Base-by-base conservation (phyloP, 148 eudicot genomes). In the Mesembryanthemum crystallinum region DNA sequence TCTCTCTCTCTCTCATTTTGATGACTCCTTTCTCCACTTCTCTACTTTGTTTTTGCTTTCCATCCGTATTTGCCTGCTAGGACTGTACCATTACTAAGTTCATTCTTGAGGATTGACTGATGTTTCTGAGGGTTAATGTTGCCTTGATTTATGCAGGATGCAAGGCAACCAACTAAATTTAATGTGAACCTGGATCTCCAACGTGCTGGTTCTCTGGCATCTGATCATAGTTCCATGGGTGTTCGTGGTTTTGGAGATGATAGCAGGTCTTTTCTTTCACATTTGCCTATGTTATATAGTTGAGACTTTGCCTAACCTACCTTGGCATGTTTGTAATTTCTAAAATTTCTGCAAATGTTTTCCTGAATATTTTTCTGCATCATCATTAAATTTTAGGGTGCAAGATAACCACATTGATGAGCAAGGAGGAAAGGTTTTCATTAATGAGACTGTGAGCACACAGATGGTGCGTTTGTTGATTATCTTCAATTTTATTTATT, bases 61-160 rank as follows among this genome's bases (percentile, higher is more conserved):
- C 30, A 3, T 39, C 35, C 52, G 37, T 73, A 55, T 21, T 42
- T 58, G 65, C 42, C 52, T 62, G 28, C 21, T 39, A 20, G 9
- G 33, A 28, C 9, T 58, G 20, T 7, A 52, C 20, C 28, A 18
- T 57, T 65, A 21, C 14, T 37, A 37, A 42, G 20, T 72, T 65
- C 51, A 47, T 28, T 23, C 13, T 54, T 65, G 76, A 49, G 6
- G 12, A 35, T 67, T 67, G 24, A 45, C 49, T 74, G 61, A 59
- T 67, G 55, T 59, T 63, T 60, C 21, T 14, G 58, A 30, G 52
- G 60, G 66, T 57, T 33, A 28, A 63, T 80, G 28, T 55, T 70
- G 25, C 68, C 32, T 23, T 77, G 69, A 24, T 78, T 73, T 67
- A 32, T 82, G 82, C 87, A 95, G 98, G 89, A 85, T 75, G 91